Percentiles rank a stretch among this genome's conserved stretches.
These are phyloP conservation scores for Ceratocystis ficicola DNA, from an alignment of 2,329 filamentous ascomycete species.

Conservation along the genomic window DNA sequence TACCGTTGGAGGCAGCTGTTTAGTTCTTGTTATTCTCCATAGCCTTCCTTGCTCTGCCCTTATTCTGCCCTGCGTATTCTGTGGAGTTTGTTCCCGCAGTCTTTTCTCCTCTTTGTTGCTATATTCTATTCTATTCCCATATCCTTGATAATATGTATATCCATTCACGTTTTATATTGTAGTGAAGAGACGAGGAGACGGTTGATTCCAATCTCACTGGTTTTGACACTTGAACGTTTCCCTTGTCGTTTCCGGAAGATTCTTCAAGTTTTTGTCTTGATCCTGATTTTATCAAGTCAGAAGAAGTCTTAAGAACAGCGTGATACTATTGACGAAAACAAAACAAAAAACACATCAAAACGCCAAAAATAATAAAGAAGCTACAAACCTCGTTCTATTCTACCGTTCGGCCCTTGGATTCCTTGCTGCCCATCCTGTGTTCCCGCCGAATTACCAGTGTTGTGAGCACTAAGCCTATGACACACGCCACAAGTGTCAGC, in stretches of 20 bases:
- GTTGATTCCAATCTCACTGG: too few species aligned
- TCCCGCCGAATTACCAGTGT: slow-evolving; percentile 54
- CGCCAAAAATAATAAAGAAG: background rate
- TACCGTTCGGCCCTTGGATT: slow-evolving; percentile 30
- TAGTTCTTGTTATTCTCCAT: too few species aligned
- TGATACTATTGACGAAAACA: background rate
- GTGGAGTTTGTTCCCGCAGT: too few species aligned
- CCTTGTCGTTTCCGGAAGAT: too few species aligned
- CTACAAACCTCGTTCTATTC: slow-evolving; percentile 28
- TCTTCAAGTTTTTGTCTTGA: too few species aligned
- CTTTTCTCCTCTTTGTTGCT: background rate
- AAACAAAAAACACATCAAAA: background rate
- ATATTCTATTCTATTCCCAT: background rate
- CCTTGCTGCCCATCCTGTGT: slow-evolving; percentile 27
- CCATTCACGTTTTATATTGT: background rate
- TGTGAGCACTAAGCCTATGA: slow-evolving; percentile 55
- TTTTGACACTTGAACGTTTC: too few species aligned
- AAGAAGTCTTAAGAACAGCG: background rate
- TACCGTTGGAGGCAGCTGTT: too few species aligned
- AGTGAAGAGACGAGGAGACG: too few species aligned
- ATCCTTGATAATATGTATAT: slow-evolving; percentile 7
- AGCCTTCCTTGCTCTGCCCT: too few species aligned
- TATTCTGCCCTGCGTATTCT: too few species aligned
- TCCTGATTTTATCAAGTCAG: background rate
- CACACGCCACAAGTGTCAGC: slow-evolving; percentile 61